These are phyloP conservation scores for Cladophialophora yegresii DNA, from an alignment of 2,329 filamentous ascomycete species.

Conservation along the genomic window DNA sequence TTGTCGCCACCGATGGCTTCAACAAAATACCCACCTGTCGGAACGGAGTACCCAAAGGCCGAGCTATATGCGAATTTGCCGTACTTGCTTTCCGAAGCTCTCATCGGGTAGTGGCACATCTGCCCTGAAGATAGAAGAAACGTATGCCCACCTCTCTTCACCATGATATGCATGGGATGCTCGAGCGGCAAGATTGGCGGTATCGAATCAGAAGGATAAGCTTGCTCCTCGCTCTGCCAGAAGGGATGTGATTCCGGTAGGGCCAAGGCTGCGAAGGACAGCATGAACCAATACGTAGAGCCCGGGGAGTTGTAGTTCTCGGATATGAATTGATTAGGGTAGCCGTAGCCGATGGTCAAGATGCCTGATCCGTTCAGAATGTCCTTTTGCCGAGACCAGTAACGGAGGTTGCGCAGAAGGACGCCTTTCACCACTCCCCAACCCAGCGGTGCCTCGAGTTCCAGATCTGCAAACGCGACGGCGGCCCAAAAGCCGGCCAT, in stretches of 20 bases:
- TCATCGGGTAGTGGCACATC: conserved; percentile 79
- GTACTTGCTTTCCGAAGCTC: conserved; percentile 79
- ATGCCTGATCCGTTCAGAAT: conserved; percentile 77
- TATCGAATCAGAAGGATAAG: conserved; percentile 58
- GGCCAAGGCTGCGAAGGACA: conserved; percentile 73
- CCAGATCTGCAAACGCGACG: conserved; percentile 72
- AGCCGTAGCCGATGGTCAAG: conserved; percentile 73
- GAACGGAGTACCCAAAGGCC: conserved; percentile 74
- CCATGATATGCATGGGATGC: conserved; percentile 73
- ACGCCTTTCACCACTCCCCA: conserved; percentile 81
- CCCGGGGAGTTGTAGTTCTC: conserved; percentile 83
- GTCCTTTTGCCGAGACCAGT: conserved; percentile 74
- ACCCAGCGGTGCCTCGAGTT: conserved; percentile 69
- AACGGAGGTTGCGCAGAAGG: conserved; percentile 70
- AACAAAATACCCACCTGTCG: conserved; percentile 72
- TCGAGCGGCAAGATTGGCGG: conserved; percentile 62
- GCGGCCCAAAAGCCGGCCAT: conserved; percentile 85
- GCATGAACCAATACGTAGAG: conserved; percentile 73
- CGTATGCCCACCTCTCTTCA: conserved; percentile 70
- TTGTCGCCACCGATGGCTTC: conserved; percentile 76
- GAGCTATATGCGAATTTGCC: conserved; percentile 76
- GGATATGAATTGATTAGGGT: conserved; percentile 78
- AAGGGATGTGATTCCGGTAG: conserved; percentile 71
- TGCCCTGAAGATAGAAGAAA: conserved; percentile 76
- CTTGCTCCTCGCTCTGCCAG: conserved; percentile 69